phyloP scores from a whole-genome alignment of 2,329 filamentous ascomycete species.

The Amesomyces nigricolor region DNA sequence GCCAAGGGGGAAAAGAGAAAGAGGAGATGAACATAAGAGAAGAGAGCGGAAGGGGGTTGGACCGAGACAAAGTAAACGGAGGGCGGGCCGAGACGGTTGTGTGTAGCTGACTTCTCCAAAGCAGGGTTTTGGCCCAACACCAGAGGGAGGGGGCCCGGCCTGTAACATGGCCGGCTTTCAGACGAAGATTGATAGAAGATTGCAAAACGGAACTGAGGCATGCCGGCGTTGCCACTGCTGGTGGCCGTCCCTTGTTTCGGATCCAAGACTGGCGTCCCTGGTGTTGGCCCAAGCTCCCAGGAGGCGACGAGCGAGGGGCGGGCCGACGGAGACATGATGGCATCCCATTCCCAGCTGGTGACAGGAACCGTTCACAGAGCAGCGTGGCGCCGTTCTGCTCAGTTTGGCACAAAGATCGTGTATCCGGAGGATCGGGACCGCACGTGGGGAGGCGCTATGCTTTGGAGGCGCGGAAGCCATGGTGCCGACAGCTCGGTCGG shows the following conservation, averaged over 20 bases:
- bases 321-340: neutral
- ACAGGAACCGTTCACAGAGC: too few species aligned
- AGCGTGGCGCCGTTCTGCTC: too few species aligned
- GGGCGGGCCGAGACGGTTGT: constrained; percentile 17
- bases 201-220: constrained; percentile 22
- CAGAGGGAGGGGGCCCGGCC: constrained; percentile 21
- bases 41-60: constrained; percentile 1
- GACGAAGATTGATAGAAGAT: constrained; percentile 12
- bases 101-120: neutral
- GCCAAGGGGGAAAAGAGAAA: neutral
- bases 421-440: too few species aligned
- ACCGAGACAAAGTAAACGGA: constrained; percentile 11
- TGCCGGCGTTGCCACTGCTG: constrained; percentile 18
- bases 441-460: neutral
- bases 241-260: constrained; percentile 22
- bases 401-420: too few species aligned
- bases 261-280: constrained; percentile 17
- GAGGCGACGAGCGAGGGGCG: neutral
- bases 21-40: constrained; percentile 3
- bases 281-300: neutral
- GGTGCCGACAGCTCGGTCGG: constrained; percentile 13
- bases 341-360: too few species aligned
- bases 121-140: constrained; percentile 7
- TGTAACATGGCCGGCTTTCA: constrained; percentile 22
- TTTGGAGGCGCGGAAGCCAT: constrained; percentile 17